These are phyloP conservation scores for Boletus vinaceobasis DNA, from an alignment of 768 basidiomycete genomes.

Conservation along the genomic window DNA sequence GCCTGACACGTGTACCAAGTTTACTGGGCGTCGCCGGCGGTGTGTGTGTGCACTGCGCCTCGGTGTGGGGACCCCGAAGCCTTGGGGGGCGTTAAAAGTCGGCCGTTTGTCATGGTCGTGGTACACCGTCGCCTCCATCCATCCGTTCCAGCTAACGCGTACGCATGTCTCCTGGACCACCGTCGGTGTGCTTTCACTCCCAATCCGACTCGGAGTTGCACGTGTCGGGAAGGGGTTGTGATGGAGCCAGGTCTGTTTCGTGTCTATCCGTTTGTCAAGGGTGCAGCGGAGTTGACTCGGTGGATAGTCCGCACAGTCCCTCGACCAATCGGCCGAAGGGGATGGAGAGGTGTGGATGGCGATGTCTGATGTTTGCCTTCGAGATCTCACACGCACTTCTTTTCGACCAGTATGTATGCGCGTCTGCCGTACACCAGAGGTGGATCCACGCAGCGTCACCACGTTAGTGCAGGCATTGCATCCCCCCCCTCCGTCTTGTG, in stretches of 20 bases:
- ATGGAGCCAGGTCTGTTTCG: constrained; percentile 4
- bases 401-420: neutral
- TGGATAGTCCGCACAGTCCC: neutral
- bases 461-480: no score
- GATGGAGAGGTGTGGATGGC: constrained; percentile 2
- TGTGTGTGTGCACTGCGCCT: neutral
- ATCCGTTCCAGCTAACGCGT: neutral
- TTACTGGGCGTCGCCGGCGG: constrained; percentile 7
- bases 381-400: neutral
- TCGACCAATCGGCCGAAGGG: neutral
- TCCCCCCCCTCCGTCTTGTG: no score
- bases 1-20: constrained; percentile 7
- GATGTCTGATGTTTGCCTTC: neutral
- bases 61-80: neutral
- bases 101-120: neutral
- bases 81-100: constrained; percentile 7
- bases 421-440: neutral
- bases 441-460: neutral
- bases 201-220: neutral
- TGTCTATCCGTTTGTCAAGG: neutral
- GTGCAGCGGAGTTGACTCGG: neutral
- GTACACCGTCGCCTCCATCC: neutral
- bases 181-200: neutral
- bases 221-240: neutral
- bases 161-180: constrained; percentile 5